A percentile compares a stretch with the other conserved stretches of the same genome.
Evolutionary conservation across 148 eudicot species (phyloP).

Genomic region (Mesembryanthemum crystallinum): DNA sequence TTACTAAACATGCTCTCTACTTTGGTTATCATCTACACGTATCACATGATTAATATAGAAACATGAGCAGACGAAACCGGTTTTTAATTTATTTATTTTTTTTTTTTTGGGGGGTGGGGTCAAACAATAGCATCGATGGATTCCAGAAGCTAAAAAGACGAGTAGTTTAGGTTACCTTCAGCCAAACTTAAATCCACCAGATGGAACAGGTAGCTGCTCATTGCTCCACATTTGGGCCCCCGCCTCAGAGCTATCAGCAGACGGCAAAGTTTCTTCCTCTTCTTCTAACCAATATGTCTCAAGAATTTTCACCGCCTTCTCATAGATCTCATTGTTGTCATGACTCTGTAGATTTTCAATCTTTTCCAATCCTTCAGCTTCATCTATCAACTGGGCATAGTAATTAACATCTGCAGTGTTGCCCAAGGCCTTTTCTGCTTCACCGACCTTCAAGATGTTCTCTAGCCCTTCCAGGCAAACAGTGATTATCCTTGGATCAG

Average conservation of each 20-base stretch:
- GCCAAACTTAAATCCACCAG: conserved; percentile 75
- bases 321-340: conserved; percentile 72
- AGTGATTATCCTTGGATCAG: conserved; percentile 78
- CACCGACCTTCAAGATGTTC: conserved; percentile 76
- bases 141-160: neutral
- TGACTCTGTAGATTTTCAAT: conserved; percentile 69
- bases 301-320: conserved; percentile 71
- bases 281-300: conserved; percentile 75
- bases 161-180: conserved; percentile 40
- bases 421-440: conserved; percentile 50
- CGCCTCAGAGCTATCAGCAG: conserved; percentile 40
- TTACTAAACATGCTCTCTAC: neutral
- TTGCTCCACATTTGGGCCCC: conserved; percentile 48
- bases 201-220: conserved; percentile 38
- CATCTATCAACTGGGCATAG: conserved; percentile 70
- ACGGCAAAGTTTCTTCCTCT: conserved; percentile 45
- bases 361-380: conserved; percentile 73
- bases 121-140: neutral
- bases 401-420: conserved; percentile 51
- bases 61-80: no score
- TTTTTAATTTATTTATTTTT: no score
- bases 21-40: neutral
- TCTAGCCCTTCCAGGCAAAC: conserved; percentile 76
- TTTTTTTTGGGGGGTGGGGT: no score
- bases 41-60: neutral